Evolutionary conservation across 176 grass and related monocot genomes (phyloP).

Genomic region (Rhynchospora tenuis): DNA sequence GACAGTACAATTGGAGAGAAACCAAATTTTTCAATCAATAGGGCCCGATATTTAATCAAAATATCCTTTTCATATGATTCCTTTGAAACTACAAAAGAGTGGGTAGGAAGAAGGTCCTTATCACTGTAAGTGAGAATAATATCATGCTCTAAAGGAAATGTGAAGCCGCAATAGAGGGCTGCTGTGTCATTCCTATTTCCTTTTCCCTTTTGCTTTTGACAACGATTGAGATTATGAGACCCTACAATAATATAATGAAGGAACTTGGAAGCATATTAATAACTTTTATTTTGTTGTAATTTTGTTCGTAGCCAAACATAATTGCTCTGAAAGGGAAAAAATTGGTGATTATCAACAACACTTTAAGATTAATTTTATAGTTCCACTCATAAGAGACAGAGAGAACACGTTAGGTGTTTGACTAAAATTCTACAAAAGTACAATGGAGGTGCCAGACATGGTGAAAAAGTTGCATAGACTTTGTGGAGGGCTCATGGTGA

Average conservation of each 20-base stretch:
- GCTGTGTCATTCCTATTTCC: background rate
- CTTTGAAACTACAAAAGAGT: background rate
- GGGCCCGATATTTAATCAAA: background rate
- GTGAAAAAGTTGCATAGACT: background rate
- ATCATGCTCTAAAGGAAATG: background rate
- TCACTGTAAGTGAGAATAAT: background rate
- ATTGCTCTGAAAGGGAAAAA: background rate
- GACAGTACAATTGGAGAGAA: background rate
- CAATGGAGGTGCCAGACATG: background rate
- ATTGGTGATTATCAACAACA: background rate
- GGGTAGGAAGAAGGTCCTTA: slow-evolving; percentile 1
- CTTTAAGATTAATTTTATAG: background rate
- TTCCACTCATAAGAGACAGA: background rate
- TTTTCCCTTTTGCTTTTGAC: background rate
- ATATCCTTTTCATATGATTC: background rate
- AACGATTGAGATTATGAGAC: background rate
- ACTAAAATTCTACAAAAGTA: background rate
- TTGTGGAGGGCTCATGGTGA: background rate
- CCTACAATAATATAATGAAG: background rate
- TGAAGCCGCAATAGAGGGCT: slow-evolving; percentile 10
- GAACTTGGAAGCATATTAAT: background rate
- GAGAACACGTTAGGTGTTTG: background rate
- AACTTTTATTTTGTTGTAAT: background rate
- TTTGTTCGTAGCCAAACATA: background rate
- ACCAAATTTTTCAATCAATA: background rate